Evolutionary conservation across 768 basidiomycete species (phyloP).

Genomic region (Suillus placidus): DNA sequence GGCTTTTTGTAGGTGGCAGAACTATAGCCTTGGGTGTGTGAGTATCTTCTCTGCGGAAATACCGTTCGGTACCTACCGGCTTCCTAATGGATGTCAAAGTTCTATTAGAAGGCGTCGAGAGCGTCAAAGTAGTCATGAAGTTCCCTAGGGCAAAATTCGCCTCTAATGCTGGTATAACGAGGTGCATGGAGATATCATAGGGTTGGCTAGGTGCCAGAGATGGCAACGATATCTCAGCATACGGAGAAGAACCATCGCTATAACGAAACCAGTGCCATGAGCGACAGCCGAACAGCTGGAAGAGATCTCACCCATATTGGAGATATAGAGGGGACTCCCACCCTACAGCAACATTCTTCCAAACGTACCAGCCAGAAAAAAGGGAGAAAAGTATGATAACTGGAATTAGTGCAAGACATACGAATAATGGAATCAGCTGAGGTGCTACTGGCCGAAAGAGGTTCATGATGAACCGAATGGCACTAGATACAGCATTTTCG

Average conservation of each 20-base stretch:
- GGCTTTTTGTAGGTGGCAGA: constrained; percentile 41
- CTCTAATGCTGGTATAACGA: constrained; percentile 66
- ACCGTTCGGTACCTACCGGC: constrained; percentile 52
- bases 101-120: constrained; percentile 62
- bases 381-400: constrained; percentile 60
- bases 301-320: constrained; percentile 72
- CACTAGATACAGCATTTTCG: constrained; percentile 13
- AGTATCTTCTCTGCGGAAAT: constrained; percentile 8
- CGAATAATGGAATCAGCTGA: constrained; percentile 64
- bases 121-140: constrained; percentile 74
- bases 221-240: constrained; percentile 58
- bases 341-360: constrained; percentile 67
- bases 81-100: constrained; percentile 63
- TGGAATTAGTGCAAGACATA: constrained; percentile 65
- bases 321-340: constrained; percentile 73
- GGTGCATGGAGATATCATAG: constrained; percentile 73
- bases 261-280: background rate
- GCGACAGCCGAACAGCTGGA: background rate
- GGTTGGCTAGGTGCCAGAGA: constrained; percentile 59
- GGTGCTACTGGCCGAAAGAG: constrained; percentile 57
- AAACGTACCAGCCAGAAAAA: constrained; percentile 73
- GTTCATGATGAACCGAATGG: constrained; percentile 31
- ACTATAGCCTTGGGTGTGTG: constrained; percentile 55
- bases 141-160: constrained; percentile 78
- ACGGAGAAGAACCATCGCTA: constrained; percentile 68